Evolutionary conservation across 306 rosid genomes (phyloP), one percentile per base, ranked within the genome.

Genomic region (Cucurbita moschata): DNA sequence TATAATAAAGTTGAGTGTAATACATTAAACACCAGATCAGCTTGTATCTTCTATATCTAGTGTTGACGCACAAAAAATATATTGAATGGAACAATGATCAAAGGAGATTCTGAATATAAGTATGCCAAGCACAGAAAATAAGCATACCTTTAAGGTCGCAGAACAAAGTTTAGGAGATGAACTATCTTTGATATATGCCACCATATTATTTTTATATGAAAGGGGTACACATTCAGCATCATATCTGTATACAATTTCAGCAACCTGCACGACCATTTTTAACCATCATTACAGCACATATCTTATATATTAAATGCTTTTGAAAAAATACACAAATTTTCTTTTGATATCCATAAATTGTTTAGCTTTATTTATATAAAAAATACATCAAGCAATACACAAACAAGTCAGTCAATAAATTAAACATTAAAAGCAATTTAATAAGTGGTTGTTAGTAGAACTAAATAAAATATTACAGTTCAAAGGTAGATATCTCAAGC

Each of bases 201-300:
- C 86, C 87, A 83, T 94, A 85, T 90, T 86, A 76, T 75, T 85
- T 83, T 77, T 87, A 73, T 75, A 85, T 64, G 78, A 85, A 56
- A 81, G 83, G 6, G 92, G 96, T 57, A 94, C 76, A 80, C 97
- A 94, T 12, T 87, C 91, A 77, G 77, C 74, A 80, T 94, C 98
- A 76, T 94, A 94, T 73, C 84, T 86, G 46, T 94, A 87, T 72
- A 87, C 92, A 79, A 94, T 79, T 89, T 94, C 97, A 79, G 88
- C 89, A 81, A 89, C 95, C 97, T 94, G 80, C 73, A 78, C 50
- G 77, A 43, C 54, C 79, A 74, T 80, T 75, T 30, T 67, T 68
- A 79, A 76, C 57, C 43, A 58, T 44, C 69, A 58, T 57, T 3
- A 10, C 55, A 67, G 39, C 72, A 19, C 30, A 62, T 39, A 63